These are phyloP conservation scores for Bothriochloa decipiens DNA, from an alignment of 176 grass and related monocot species.

Conservation along the genomic window DNA sequence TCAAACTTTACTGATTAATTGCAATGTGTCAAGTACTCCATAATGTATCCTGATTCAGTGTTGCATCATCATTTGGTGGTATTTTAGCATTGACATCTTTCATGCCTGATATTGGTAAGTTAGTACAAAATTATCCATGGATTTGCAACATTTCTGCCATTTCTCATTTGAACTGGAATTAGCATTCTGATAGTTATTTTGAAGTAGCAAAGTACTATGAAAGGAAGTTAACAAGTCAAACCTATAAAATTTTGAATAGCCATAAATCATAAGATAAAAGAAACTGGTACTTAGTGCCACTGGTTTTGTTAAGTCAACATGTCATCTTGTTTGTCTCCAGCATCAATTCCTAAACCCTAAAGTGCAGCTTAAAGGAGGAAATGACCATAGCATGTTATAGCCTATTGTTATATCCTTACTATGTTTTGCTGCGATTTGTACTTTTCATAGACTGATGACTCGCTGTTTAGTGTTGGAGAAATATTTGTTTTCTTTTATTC, in stretches of 20 bases:
- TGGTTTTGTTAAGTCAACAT: background rate
- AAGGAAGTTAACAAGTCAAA: background rate
- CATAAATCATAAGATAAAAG: conserved; percentile 1
- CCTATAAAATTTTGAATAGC: conserved; percentile 31
- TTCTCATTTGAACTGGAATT: conserved; percentile 3
- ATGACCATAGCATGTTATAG: background rate
- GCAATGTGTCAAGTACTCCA: conserved; percentile 8
- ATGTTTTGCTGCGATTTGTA: conserved; percentile 7
- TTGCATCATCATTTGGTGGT: conserved; percentile 7
- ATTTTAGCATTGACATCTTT: background rate
- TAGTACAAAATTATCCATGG: background rate
- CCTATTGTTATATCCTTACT: background rate
- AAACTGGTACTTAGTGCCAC: background rate
- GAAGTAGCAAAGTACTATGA: background rate
- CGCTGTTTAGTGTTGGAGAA: background rate
- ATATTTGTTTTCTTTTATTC: background rate
- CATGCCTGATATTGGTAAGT: background rate
- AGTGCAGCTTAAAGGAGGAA: background rate
- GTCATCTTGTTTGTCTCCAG: background rate
- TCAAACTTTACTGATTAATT: background rate
- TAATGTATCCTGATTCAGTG: background rate
- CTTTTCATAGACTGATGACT: background rate
- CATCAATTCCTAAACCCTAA: conserved; percentile 2
- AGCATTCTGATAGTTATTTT: background rate
- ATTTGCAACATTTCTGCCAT: background rate